Conservation (phyloP, 2,329 filamentous ascomycete genomes). For the Clonostachys rosea region DNA sequence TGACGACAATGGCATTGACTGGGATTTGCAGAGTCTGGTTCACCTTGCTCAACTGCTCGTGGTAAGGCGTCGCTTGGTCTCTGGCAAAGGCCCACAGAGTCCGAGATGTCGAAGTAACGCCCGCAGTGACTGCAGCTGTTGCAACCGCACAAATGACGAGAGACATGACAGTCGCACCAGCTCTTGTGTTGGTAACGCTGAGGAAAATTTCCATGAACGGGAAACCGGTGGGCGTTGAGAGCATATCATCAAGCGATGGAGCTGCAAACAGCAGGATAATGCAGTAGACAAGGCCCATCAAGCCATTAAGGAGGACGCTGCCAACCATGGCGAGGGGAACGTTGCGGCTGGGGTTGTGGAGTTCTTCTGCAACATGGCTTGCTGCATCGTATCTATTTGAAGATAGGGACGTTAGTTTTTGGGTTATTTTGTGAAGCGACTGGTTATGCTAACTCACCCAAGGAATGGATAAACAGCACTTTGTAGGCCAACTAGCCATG, state of each 20-base stretch:
- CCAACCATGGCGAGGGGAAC: constrained; percentile 31
- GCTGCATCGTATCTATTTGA: constrained; percentile 21
- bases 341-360: constrained; percentile 21
- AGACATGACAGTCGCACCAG: constrained; percentile 18
- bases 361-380: constrained; percentile 23
- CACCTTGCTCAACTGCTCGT: constrained; percentile 26
- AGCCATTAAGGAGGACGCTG: constrained; percentile 31
- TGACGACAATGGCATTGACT: constrained; percentile 14
- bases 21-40: constrained; percentile 22
- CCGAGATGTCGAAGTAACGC: constrained; percentile 25
- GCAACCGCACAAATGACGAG: constrained; percentile 16
- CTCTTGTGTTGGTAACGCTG: constrained; percentile 16
- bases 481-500: constrained; percentile 23
- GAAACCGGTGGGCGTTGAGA: constrained; percentile 32
- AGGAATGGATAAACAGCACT: constrained; percentile 24
- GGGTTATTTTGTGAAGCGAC: no score
- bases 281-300: constrained; percentile 21
- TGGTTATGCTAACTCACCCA: constrained; percentile 13
- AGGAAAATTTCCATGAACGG: constrained; percentile 35
- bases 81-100: constrained; percentile 32
- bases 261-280: constrained; percentile 37
- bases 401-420: no score
- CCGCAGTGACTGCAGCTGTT: constrained; percentile 19
- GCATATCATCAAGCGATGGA: constrained; percentile 25
- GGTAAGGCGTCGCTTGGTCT: constrained; percentile 27